Evolutionary conservation across 345 rosid species (phyloP), one percentile per base, ranked within the genome.

Genomic region (Linum trigynum): DNA sequence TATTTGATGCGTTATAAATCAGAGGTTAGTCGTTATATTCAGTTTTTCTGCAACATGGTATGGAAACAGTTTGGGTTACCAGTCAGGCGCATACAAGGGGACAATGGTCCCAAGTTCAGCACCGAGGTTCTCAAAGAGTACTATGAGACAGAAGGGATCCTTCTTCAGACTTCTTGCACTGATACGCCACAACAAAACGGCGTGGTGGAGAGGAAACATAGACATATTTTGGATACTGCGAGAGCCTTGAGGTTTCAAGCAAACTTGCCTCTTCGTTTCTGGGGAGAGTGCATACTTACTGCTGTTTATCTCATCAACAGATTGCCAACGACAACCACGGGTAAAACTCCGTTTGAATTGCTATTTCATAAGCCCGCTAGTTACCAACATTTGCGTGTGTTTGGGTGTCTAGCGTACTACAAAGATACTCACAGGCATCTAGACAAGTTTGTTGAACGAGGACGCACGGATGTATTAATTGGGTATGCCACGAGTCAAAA

Each of bases 401-500:
- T 62, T 62, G 50, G 65, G 5, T 51, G 6, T 7, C 56, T 51
- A 9, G 6, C 23, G 10, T 14, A 12, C 23, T 23, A 11, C 1
- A 11, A 15, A 60, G 5, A 37, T 3, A 23, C 32, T 16, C 6
- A 51, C 2, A 11, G 6, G 10, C 10, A 32, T 5, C 32, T 0
- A 3, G 2, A 63, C 65, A 63, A 63, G 32, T 63, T 63, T 42
- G 5, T 5, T 9, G 15, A 11, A 7, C 50, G 58, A 14, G 3
- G 39, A 9, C 57, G 9, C 8, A 36, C 45, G 5, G 10, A 51
- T 23, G 35, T 70, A 0, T 70, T 70, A 45, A 0, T 70, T 1
- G 59, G 70, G 4, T 72, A 72, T 56, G 62, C 70, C 1, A 0
- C 6, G 17, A 50, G 67, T 0, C 41, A 66, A 38, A 66, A 61